Evolutionary conservation across 164 flowering plant species (phyloP).

Genomic region (Kingdonia uniflora): DNA sequence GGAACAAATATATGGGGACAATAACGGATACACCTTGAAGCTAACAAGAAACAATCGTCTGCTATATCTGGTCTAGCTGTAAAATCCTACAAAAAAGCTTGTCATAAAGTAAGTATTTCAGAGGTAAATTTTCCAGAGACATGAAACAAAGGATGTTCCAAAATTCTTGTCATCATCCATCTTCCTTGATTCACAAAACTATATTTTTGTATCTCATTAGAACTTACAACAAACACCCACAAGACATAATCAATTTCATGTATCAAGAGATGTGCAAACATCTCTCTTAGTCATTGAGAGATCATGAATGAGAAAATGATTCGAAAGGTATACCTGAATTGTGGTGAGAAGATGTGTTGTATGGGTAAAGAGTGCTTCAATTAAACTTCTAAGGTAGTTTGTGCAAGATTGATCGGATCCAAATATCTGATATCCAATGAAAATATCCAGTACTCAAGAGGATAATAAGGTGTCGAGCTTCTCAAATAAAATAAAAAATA

Average conservation of each 20-base stretch:
- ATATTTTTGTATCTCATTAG: too few species aligned
- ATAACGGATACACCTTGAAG: slow-evolving; percentile 95
- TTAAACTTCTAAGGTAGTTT: slow-evolving; percentile 53
- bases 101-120: too few species aligned
- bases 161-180: too few species aligned
- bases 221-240: too few species aligned
- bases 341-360: slow-evolving; percentile 71
- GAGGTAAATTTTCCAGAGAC: too few species aligned
- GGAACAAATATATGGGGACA: slow-evolving; percentile 88
- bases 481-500: slow-evolving; percentile 1
- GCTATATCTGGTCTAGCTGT: slow-evolving; percentile 92
- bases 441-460: slow-evolving; percentile 1
- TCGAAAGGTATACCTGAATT: slow-evolving; percentile 42
- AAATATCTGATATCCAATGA: slow-evolving; percentile 58
- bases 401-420: slow-evolving; percentile 97
- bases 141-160: too few species aligned
- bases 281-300: background rate
- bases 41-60: slow-evolving; percentile 95
- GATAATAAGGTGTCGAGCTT: background rate
- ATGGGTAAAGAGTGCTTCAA: slow-evolving; percentile 77
- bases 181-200: too few species aligned
- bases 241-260: too few species aligned
- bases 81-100: slow-evolving; percentile 52
- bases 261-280: too few species aligned
- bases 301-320: background rate